Evolutionary conservation across 352 stramenopile species (phyloP).

Genomic region (Blastocystis sp.): DNA sequence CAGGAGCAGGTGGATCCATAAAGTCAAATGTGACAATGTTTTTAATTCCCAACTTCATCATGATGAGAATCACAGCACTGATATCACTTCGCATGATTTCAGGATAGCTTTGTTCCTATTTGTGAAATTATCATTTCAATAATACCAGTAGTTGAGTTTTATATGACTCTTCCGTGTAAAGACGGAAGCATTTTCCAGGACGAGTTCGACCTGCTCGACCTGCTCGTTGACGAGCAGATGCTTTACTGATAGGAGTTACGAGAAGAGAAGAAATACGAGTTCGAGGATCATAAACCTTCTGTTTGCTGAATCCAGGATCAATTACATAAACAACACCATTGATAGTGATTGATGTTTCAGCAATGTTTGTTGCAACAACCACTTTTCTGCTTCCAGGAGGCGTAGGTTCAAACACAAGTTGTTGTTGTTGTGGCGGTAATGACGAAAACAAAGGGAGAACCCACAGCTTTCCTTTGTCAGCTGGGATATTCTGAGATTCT

Average conservation of each 20-base stretch:
- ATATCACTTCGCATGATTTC: slow-evolving; percentile 95
- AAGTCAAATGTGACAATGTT: slow-evolving; percentile 98
- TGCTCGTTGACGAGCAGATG: slow-evolving; percentile 80
- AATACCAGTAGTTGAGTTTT: slow-evolving; percentile 79
- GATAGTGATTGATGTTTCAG: slow-evolving; percentile 98
- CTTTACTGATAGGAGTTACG: slow-evolving; percentile 91
- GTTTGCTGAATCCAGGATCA: slow-evolving; percentile 97
- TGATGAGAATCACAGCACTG: slow-evolving; percentile 88
- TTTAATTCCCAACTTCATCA: slow-evolving; percentile 96
- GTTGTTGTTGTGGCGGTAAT: slow-evolving; percentile 82
- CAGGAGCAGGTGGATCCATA: slow-evolving; percentile 93
- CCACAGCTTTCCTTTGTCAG: slow-evolving; percentile 70
- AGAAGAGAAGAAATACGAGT: slow-evolving; percentile 96
- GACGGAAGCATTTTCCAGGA: slow-evolving; percentile 92
- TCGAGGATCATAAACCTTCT: slow-evolving; percentile 98
- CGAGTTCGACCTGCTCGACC: slow-evolving; percentile 88
- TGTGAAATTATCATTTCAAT: neutral
- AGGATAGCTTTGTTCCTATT: slow-evolving; percentile 88
- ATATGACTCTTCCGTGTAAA: slow-evolving; percentile 97
- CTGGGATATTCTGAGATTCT: slow-evolving; percentile 69
- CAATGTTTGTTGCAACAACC: slow-evolving; percentile 97
- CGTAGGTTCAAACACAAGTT: slow-evolving; percentile 84
- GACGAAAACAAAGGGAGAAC: slow-evolving; percentile 85
- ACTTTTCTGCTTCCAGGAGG: slow-evolving; percentile 80
- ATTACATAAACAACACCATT: slow-evolving; percentile 99